Evolutionary conservation across 176 grass and related monocot genomes (phyloP).

Genomic region (Chrysopogon serrulatus): DNA sequence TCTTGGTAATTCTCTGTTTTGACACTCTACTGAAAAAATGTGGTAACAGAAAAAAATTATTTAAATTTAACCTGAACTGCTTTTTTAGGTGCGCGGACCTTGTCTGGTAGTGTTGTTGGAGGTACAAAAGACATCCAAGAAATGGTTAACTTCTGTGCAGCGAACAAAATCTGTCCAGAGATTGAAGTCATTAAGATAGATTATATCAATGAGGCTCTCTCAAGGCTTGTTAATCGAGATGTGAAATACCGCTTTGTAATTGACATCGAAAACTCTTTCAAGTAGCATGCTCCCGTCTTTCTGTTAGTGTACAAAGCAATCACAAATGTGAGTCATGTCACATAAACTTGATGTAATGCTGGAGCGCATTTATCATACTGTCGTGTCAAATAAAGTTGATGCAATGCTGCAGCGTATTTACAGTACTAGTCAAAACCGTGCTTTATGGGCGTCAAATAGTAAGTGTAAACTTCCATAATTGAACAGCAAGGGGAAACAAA

Average conservation of each 20-base stretch:
- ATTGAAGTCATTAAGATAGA: constrained; percentile 79
- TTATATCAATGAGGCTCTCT: constrained; percentile 70
- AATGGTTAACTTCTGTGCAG: constrained; percentile 70
- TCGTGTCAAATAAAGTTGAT: too few species aligned
- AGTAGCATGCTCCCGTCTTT: neutral
- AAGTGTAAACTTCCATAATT: too few species aligned
- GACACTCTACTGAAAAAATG: neutral
- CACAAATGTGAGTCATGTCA: neutral
- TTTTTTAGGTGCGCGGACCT: constrained; percentile 45
- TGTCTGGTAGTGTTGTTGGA: constrained; percentile 53
- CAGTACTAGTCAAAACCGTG: too few species aligned
- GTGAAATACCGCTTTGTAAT: constrained; percentile 76
- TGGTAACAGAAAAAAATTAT: neutral
- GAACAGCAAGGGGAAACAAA: too few species aligned
- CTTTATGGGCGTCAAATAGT: too few species aligned
- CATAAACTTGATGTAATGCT: neutral
- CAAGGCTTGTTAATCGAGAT: constrained; percentile 56
- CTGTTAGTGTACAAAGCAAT: neutral
- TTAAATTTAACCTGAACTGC: constrained; percentile 1
- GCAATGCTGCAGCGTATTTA: too few species aligned
- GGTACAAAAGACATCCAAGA: constrained; percentile 63
- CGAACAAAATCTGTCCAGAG: constrained; percentile 64
- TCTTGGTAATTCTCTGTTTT: constrained; percentile 37
- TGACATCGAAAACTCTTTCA: constrained; percentile 55
- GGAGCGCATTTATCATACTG: neutral